A percentile compares a stretch with the other conserved stretches of the same genome.
Conservation (phyloP, 176 grass and related monocot genomes). For the Pontederia paniculata region DNA sequence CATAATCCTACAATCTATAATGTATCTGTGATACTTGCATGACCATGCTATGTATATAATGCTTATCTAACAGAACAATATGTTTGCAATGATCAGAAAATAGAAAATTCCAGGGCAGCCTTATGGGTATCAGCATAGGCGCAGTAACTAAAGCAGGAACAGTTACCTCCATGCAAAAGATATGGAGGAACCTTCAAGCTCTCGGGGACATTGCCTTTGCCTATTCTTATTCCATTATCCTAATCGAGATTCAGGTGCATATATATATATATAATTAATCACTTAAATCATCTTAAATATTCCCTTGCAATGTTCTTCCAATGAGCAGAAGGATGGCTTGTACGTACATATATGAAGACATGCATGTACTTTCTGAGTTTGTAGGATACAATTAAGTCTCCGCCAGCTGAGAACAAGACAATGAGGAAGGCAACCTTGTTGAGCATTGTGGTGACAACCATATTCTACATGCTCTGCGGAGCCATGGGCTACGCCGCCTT, state of each 20-base stretch:
- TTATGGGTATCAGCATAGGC: slow-evolving; percentile 35
- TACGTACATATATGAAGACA: not conserved
- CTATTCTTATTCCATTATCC: slow-evolving; percentile 52
- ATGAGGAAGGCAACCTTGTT: slow-evolving; percentile 36
- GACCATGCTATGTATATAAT: too few species aligned
- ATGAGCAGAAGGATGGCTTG: not conserved
- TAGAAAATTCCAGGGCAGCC: slow-evolving; percentile 19
- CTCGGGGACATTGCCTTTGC: slow-evolving; percentile 59
- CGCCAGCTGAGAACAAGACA: slow-evolving; percentile 34
- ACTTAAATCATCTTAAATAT: not conserved
- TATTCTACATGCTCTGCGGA: slow-evolving; percentile 44
- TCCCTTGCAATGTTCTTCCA: not conserved
- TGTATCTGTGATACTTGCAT: too few species aligned
- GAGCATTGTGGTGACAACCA: slow-evolving; percentile 26
- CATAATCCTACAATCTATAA: too few species aligned
- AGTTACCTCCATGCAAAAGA: slow-evolving; percentile 32
- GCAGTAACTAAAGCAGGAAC: slow-evolving; percentile 27
- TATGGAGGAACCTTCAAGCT: slow-evolving; percentile 45
- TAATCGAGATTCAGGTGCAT: slow-evolving; percentile 48
- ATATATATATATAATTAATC: not conserved
- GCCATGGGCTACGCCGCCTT: slow-evolving; percentile 55
- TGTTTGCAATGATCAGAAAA: slow-evolving; percentile 23
- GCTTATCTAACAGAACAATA: too few species aligned
- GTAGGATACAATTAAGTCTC: slow-evolving; percentile 46
- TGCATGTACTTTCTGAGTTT: not conserved